Base-by-base conservation (phyloP, 805 yeast genomes). In the Saturnispora diversa region DNA sequence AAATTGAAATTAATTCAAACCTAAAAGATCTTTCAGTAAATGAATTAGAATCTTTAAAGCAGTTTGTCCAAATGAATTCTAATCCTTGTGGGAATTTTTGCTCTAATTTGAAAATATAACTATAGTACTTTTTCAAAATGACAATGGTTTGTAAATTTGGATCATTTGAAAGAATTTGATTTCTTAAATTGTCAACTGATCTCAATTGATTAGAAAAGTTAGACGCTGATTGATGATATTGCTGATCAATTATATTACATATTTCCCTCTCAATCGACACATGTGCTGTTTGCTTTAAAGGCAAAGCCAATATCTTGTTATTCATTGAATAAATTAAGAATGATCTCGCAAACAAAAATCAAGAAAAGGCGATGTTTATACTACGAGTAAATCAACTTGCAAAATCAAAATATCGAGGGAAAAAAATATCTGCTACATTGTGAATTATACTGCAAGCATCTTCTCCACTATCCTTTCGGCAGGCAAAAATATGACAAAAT, bases 61-160 rank as follows among this genome's bases (percentile, higher is more conserved):
- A 84, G 59, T 13, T 85, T 52, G 64, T 74, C 97, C 97, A 90
- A 0, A 75, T 66, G 48, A 85, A 80, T 28, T 67, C 70, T 7
- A 75, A 60, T 15, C 70, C 80, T 22, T 66, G 65, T 0, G 92
- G 86, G 44, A 88, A 80, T 52, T 81, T 84, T 35, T 58, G 42
- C 27, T 59, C 58, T 6, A 83, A 42, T 7, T 64, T 63, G 1
- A 58, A 44, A 9, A 84, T 47, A 32, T 69, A 68, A 4, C 59
- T 46, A 47, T 66, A 72, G 53, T 82, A 84, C 32, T 39, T 40
- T 32, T 44, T 46, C 24, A 48, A 13, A 2, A 38, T 40, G 1
- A 40, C 29, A 3, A 47, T 31, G 4, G 31, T 5, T 26, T 45
- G 39, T 1, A 62, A 41, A 35, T 24, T 17, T 6, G 40, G 17